Conservation (phyloP, 345 rosid species). For the Tarenaya hassleriana region DNA sequence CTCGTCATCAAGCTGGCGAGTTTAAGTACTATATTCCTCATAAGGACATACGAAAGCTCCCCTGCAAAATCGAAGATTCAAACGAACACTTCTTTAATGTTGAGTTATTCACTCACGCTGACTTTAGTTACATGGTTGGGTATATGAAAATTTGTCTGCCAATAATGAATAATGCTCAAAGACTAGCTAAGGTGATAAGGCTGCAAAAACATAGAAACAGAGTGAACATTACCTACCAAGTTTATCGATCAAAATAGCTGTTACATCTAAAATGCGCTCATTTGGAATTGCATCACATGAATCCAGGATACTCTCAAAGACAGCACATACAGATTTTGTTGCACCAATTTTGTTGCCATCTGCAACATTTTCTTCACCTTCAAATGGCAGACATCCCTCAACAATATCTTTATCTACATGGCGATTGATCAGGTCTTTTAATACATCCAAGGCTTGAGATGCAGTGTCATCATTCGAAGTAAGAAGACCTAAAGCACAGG, state of each 20-base stretch:
- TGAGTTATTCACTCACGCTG: neutral
- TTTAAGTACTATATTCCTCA: conserved; percentile 51
- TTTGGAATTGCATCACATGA: conserved; percentile 44
- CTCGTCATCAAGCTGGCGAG: conserved; percentile 56
- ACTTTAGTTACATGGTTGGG: neutral
- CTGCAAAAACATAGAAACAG: conserved; percentile 6
- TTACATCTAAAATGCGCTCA: conserved; percentile 51
- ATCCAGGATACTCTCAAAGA: conserved; percentile 44
- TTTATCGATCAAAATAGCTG: conserved; percentile 48
- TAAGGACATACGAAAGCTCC: conserved; percentile 42
- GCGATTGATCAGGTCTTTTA: conserved; percentile 56
- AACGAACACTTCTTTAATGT: conserved; percentile 6
- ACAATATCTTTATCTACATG: conserved; percentile 34
- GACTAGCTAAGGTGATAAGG: conserved; percentile 7
- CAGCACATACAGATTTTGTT: conserved; percentile 43
- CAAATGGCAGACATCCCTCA: conserved; percentile 31
- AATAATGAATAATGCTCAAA: conserved; percentile 5
- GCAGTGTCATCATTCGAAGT: conserved; percentile 43
- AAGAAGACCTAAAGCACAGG: conserved; percentile 53
- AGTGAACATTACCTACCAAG: conserved; percentile 50
- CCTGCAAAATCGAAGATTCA: conserved; percentile 40
- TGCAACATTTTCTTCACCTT: conserved; percentile 33
- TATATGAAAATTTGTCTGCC: neutral
- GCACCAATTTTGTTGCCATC: conserved; percentile 39
- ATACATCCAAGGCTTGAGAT: conserved; percentile 45